Percentiles rank a stretch among this genome's conserved stretches.
Evolutionary conservation across 2,329 filamentous ascomycete species (phyloP).

Genomic region (Trichoderma endophyticum): DNA sequence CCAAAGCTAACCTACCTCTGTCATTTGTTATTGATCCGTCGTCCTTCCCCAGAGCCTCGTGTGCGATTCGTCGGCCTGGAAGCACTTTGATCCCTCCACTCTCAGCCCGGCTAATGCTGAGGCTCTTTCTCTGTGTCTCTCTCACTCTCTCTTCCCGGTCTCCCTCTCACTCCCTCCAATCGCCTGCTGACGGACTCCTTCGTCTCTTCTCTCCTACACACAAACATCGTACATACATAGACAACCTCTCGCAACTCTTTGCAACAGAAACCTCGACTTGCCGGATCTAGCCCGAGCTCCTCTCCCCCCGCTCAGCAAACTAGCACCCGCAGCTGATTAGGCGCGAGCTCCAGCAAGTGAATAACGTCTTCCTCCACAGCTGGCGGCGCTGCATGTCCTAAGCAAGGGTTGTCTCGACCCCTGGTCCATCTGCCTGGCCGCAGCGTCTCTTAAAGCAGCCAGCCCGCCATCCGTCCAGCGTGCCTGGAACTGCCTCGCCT

Average conservation of each 20-base stretch:
- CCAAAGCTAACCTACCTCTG: not conserved
- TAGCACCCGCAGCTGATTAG: conserved; percentile 1
- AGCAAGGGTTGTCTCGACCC: conserved; percentile 13
- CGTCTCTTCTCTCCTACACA: not conserved
- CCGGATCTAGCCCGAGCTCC: conserved; percentile 1
- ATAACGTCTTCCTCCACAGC: not conserved
- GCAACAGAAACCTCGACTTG: not conserved
- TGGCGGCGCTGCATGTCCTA: conserved; percentile 9
- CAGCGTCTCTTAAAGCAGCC: conserved; percentile 31
- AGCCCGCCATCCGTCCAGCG: conserved; percentile 19
- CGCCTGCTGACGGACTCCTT: conserved; percentile 1
- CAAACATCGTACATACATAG: not conserved
- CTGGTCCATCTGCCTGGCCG: conserved; percentile 19
- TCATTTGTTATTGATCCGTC: not conserved
- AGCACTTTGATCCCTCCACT: not conserved
- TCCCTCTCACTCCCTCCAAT: not conserved
- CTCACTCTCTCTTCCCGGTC: not conserved
- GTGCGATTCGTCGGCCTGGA: not conserved
- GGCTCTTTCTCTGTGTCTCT: not conserved
- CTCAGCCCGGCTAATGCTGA: not conserved
- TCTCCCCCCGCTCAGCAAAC: not conserved
- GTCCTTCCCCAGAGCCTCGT: not conserved
- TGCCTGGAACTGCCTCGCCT: conserved; percentile 9
- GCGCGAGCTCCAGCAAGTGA: conserved; percentile 8
- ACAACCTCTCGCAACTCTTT: not conserved